A percentile compares a stretch with the other conserved stretches of the same genome.
Conservation (phyloP, 2,329 filamentous ascomycete species). For the Parastagonospora avenae region DNA sequence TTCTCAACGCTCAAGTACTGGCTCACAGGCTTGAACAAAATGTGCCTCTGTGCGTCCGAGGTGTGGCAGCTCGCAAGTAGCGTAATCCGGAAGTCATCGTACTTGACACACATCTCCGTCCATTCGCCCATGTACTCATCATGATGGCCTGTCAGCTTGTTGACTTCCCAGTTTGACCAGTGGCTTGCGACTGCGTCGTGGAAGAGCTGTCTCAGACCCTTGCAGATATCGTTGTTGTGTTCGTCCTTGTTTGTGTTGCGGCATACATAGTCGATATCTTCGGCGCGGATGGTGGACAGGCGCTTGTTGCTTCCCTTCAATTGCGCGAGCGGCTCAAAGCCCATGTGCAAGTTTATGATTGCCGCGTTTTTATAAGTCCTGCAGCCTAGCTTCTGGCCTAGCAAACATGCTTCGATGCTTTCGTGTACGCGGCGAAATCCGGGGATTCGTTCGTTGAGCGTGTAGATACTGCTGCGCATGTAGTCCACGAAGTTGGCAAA, state of each 20-base stretch:
- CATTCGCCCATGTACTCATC: too few relatives aligned
- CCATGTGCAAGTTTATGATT: slow-evolving; percentile 9
- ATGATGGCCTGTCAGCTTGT: too few relatives aligned
- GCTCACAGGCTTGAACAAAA: too few relatives aligned
- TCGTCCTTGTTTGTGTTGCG: too few relatives aligned
- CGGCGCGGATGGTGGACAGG: slow-evolving; percentile 5
- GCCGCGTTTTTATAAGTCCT: slow-evolving; percentile 11
- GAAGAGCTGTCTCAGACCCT: slow-evolving; percentile 14
- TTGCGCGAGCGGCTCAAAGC: slow-evolving; percentile 10
- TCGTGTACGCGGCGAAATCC: slow-evolving; percentile 11
- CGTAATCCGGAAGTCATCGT: too few relatives aligned
- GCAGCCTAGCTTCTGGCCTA: slow-evolving; percentile 15
- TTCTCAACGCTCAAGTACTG: too few relatives aligned
- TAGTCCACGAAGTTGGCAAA: slow-evolving; percentile 26
- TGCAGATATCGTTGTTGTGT: background rate
- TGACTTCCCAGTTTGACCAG: slow-evolving; percentile 1
- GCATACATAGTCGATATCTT: slow-evolving; percentile 18
- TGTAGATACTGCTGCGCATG: slow-evolving; percentile 24
- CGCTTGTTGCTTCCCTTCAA: background rate
- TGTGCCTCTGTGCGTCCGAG: too few relatives aligned
- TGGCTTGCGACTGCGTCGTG: slow-evolving; percentile 22
- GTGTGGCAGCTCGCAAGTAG: too few relatives aligned
- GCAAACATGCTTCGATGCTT: slow-evolving; percentile 8
- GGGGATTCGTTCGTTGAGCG: slow-evolving; percentile 8
- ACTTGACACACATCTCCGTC: too few relatives aligned